Evolutionary conservation across 1,284 basidiomycete genomes (phyloP), one percentile per base, ranked within the genome.

Genomic region (Cryptococcus maquisensis): DNA sequence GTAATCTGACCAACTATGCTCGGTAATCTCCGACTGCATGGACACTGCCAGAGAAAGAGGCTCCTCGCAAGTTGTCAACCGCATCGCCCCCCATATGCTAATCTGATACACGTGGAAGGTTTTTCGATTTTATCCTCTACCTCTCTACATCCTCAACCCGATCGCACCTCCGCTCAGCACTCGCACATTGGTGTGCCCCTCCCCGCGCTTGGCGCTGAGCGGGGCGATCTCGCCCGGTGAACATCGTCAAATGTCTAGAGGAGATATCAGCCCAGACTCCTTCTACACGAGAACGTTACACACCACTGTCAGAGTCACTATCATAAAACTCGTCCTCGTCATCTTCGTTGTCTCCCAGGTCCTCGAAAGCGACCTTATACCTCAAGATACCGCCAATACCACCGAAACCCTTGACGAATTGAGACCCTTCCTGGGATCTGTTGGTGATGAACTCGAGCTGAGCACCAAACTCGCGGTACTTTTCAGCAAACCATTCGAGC

Each of bases 361-460:
- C 88, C 61, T 82, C 83, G 77, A 97, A 90, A 77, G 93, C 91
- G 63, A 96, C 91, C 80, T 96, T 95, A 84, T 96, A 97, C 42
- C 76, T 84, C 60, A 97, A 80, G 56, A 98, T 80, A 35, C 95
- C 95, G 45, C 95, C 95, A 63, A 98, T 96, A 36, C 95, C 95
- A 79, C 95, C 95, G 69, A 98, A 98, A 49, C 95, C 96, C 76
- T 95, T 95, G 69, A 96, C 93, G 80, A 98, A 98, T 77, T 98
- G 96, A 43, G 90, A 90, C 35, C 95, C 95, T 74, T 98, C 95
- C 73, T 98, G 94, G n/a, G 90, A 94, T 48, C 74, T 76, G 73
- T 80, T 79, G 52, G 79, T 79, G 48, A 81, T 77, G 60, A 79
- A 81, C 65, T 98, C 95, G 59, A 98, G 85, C 64, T 87, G 87